Evolutionary conservation across 257 asterid species (phyloP).

Genomic region (Scutellaria baicalensis): DNA sequence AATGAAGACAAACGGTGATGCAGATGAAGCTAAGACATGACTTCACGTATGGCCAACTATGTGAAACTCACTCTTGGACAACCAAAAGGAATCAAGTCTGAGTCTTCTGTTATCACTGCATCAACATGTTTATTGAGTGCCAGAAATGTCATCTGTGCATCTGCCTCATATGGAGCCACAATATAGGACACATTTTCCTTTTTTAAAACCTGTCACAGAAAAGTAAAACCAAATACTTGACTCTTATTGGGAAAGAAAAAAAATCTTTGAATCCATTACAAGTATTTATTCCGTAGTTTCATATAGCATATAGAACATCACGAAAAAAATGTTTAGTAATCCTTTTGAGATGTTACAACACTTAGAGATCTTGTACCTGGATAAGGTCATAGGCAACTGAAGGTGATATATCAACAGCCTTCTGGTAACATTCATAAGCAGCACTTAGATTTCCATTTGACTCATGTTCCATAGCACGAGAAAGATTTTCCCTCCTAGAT

Average conservation of each 20-base stretch:
- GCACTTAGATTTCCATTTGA: conserved; percentile 77
- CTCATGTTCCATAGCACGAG: conserved; percentile 93
- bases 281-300: not conserved
- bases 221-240: conserved; percentile 11
- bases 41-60: not conserved
- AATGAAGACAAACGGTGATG: not conserved
- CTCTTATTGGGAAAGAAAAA: not conserved
- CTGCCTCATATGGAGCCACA: conserved; percentile 99
- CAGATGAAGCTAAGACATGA: not conserved
- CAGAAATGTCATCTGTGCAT: conserved; percentile 92
- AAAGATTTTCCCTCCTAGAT: conserved; percentile 76
- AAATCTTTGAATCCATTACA: not conserved
- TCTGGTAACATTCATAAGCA: conserved; percentile 93
- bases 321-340: not conserved
- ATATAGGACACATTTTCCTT: conserved; percentile 60
- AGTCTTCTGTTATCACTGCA: conserved; percentile 95
- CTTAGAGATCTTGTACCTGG: conserved; percentile 44
- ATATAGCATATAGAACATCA: not conserved
- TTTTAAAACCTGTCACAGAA: conserved; percentile 54
- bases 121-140: conserved; percentile 77
- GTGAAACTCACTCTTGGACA: conserved; percentile 83
- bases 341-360: not conserved
- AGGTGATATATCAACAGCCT: conserved; percentile 98
- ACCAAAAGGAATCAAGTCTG: conserved; percentile 89
- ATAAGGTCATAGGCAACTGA: conserved; percentile 83